Conservation (phyloP, 148 eudicot genomes). For the Heliosperma pusillum region DNA sequence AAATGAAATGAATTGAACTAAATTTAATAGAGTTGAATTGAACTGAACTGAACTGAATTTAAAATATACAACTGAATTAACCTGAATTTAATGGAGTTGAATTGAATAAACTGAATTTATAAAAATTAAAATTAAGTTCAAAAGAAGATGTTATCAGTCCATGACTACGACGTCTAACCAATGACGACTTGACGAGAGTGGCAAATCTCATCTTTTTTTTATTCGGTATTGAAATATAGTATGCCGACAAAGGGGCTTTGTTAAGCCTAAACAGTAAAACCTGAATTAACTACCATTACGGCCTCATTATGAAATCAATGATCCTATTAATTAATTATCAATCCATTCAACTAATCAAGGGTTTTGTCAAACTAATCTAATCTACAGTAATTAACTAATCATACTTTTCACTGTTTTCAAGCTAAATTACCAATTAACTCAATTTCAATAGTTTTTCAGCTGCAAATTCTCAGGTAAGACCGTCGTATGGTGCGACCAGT, state of each 20-base stretch:
- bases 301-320: slow-evolving; percentile 9
- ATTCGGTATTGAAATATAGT: not conserved
- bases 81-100: too few species aligned
- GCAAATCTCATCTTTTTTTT: not conserved
- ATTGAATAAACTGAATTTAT: too few species aligned
- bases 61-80: too few species aligned
- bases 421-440: too few species aligned
- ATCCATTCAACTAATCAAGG: not conserved
- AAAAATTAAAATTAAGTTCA: too few species aligned
- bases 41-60: too few species aligned
- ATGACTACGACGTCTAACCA: not conserved
- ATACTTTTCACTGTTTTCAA: not conserved
- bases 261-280: not conserved
- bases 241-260: slow-evolving; percentile 18
- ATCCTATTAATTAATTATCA: slow-evolving; percentile 16
- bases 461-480: too few species aligned
- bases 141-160: too few species aligned
- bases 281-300: not conserved
- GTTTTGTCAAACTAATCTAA: not conserved
- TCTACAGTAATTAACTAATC: not conserved
- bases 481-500: too few species aligned
- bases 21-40: too few species aligned
- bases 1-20: too few species aligned
- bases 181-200: not conserved
- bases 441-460: too few species aligned